phyloP scores from a whole-genome alignment of 805 yeast genomes.

The Clavispora santaluciae region DNA sequence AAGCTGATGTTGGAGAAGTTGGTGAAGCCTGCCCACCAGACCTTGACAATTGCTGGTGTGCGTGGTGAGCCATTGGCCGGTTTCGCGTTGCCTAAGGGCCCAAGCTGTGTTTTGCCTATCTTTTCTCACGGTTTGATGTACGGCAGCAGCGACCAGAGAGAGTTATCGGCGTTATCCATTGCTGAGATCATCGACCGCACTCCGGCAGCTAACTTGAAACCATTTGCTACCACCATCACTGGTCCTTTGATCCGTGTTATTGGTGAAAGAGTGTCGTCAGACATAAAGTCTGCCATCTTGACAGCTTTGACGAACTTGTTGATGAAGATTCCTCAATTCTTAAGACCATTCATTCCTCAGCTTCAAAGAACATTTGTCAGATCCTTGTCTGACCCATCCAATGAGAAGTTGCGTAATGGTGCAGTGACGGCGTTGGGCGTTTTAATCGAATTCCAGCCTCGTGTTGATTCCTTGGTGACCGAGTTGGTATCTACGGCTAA shows the following conservation, averaged over 20 bases:
- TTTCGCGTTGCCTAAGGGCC: slow-evolving; percentile 74
- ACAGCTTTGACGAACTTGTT: slow-evolving; percentile 76
- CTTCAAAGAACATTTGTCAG: slow-evolving; percentile 95
- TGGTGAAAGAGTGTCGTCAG: slow-evolving; percentile 90
- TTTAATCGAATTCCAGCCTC: slow-evolving; percentile 81
- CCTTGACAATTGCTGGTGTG: slow-evolving; percentile 61
- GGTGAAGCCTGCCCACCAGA: slow-evolving; percentile 74
- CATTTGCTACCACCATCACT: slow-evolving; percentile 87
- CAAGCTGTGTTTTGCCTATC: slow-evolving; percentile 81
- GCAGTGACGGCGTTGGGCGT: slow-evolving; percentile 91
- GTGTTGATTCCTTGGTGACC: slow-evolving; percentile 87
- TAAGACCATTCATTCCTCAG: slow-evolving; percentile 96
- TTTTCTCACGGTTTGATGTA: slow-evolving; percentile 95
- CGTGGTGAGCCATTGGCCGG: slow-evolving; percentile 67
- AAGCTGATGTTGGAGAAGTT: slow-evolving; percentile 74
- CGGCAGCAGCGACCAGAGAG: slow-evolving; percentile 81
- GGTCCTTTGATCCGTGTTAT: slow-evolving; percentile 98
- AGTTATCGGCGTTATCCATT: slow-evolving; percentile 80
- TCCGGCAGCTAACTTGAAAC: slow-evolving; percentile 74
- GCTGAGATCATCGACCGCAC: slow-evolving; percentile 84
- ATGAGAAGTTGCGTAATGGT: slow-evolving; percentile 67
- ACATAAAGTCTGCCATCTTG: slow-evolving; percentile 91
- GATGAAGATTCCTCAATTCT: slow-evolving; percentile 78
- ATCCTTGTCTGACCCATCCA: slow-evolving; percentile 73
- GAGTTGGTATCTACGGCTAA: slow-evolving; percentile 78